A percentile compares a stretch with the other conserved stretches of the same genome.
phyloP scores from a whole-genome alignment of 208 protist genomes.

The Trypanosomatidae sp. region DNA sequence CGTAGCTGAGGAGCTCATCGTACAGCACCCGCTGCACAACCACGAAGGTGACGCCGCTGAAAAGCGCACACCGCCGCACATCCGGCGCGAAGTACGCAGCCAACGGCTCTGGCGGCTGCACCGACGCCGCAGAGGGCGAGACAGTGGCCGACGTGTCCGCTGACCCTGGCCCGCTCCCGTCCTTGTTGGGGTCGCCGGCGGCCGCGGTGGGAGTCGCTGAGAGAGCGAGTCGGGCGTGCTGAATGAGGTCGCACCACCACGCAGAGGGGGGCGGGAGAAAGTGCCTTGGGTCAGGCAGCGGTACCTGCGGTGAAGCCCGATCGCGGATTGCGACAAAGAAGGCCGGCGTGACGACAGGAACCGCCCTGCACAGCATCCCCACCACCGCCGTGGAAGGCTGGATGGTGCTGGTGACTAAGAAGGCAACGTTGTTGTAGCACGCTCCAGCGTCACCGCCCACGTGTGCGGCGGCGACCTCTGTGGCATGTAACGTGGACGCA shows the following conservation, averaged over 20 bases:
- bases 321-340: conserved; percentile 55
- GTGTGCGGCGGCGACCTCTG: not conserved
- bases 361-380: conserved; percentile 54
- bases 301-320: conserved; percentile 39
- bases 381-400: conserved; percentile 56
- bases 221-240: no score
- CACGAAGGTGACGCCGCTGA: conserved; percentile 56
- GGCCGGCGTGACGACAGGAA: conserved; percentile 56
- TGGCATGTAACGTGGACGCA: not conserved
- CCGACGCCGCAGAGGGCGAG: not conserved
- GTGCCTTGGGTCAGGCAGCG: conserved; percentile 36
- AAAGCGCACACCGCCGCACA: conserved; percentile 40
- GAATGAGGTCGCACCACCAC: conserved; percentile 25
- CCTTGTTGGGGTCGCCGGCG: not conserved
- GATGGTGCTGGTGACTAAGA: conserved; percentile 36
- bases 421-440: conserved; percentile 25
- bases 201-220: conserved; percentile 2
- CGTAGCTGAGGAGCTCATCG: conserved; percentile 51
- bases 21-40: conserved; percentile 58
- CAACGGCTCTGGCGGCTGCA: not conserved
- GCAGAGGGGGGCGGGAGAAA: conserved; percentile 31
- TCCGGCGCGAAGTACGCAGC: conserved; percentile 29
- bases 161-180: not conserved
- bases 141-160: not conserved
- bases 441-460: not conserved